Conservation (phyloP, 768 basidiomycete species). For the Lactifluus piperatus region DNA sequence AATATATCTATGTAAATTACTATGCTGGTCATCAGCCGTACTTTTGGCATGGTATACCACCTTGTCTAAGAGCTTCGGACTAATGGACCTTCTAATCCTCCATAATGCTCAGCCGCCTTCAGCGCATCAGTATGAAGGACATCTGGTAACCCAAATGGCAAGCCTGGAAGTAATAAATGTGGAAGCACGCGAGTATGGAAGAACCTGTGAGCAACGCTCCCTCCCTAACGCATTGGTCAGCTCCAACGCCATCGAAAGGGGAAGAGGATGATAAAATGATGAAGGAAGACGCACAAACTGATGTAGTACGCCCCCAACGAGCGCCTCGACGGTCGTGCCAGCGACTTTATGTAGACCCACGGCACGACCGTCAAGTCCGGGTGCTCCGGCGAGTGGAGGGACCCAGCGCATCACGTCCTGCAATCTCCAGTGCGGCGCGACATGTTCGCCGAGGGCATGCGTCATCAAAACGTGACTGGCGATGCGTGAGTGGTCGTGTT, state of each 20-base stretch:
- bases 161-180: constrained; percentile 26
- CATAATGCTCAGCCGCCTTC: constrained; percentile 39
- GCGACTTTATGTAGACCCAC: constrained; percentile 72
- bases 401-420: constrained; percentile 66
- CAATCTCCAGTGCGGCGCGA: constrained; percentile 69
- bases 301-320: constrained; percentile 68
- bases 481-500: constrained; percentile 52
- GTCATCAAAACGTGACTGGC: constrained; percentile 53
- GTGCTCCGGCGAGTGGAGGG: constrained; percentile 22
- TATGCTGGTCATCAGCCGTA: background rate
- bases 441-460: constrained; percentile 60
- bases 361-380: constrained; percentile 29
- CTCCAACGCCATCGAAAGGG: background rate
- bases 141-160: constrained; percentile 28
- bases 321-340: constrained; percentile 67
- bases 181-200: constrained; percentile 38
- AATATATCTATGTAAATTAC: constrained; percentile 1
- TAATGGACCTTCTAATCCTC: constrained; percentile 31
- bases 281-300: constrained; percentile 56
- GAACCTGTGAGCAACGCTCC: constrained; percentile 30
- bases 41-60: constrained; percentile 2
- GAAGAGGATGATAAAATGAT: background rate
- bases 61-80: constrained; percentile 1
- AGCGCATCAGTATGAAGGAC: constrained; percentile 42
- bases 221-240: constrained; percentile 28